Percentiles rank a stretch among this genome's conserved stretches.
Evolutionary conservation across 306 rosid genomes (phyloP).

Genomic region (Rubus idaeus): DNA sequence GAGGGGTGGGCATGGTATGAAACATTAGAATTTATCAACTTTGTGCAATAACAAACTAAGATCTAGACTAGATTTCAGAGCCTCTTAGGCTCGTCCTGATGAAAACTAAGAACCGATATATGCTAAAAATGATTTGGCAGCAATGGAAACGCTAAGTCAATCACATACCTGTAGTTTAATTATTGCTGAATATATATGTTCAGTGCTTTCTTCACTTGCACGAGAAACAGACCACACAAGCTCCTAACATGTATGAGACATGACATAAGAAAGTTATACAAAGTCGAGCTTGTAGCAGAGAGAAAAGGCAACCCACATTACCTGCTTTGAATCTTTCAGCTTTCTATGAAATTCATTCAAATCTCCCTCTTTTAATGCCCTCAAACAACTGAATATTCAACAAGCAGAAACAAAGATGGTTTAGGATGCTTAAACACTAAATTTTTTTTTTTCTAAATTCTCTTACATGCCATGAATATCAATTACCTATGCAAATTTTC

Average conservation of each 20-base stretch:
- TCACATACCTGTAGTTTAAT: conserved; percentile 76
- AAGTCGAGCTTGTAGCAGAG: conserved; percentile 14
- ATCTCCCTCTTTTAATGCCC: conserved; percentile 87
- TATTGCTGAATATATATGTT: conserved; percentile 68
- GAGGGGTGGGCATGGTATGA: too few relatives aligned
- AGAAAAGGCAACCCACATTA: conserved; percentile 32
- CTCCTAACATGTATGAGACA: conserved; percentile 49
- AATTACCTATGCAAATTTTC: conserved; percentile 81
- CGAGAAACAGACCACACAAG: conserved; percentile 80
- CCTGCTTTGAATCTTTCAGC: conserved; percentile 85
- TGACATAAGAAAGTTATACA: conserved; percentile 23
- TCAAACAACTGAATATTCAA: conserved; percentile 62
- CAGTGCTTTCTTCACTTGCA: conserved; percentile 94
- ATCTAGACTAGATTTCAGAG: neutral
- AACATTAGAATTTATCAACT: too few relatives aligned
- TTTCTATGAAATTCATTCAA: conserved; percentile 49
- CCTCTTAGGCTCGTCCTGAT: too few relatives aligned
- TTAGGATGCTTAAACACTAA: conserved; percentile 14
- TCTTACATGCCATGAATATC: neutral
- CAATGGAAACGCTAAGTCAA: conserved; percentile 1
- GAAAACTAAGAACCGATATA: neutral
- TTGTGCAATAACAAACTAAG: neutral
- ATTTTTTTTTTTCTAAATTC: neutral
- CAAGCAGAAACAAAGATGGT: conserved; percentile 9
- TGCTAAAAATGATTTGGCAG: conserved; percentile 2